Evolutionary conservation across 257 asterid species (phyloP), one percentile per base, ranked within the genome.

Genomic region (Scutellaria minor): DNA sequence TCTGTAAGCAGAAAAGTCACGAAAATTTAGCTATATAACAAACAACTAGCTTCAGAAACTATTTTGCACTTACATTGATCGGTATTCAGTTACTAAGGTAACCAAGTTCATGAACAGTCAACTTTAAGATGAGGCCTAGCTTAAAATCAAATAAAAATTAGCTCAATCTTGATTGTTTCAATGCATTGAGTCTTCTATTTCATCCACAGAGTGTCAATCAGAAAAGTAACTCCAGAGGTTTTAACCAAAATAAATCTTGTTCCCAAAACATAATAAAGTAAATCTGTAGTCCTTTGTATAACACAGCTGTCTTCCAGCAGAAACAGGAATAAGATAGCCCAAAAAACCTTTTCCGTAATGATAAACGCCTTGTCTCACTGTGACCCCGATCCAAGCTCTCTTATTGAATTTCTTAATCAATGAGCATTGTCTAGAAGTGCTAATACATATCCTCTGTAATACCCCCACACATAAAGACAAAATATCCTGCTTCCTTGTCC

Each of bases 11-110:
- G 1, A 51, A 64, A 53, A 9, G 3, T 6, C 8, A 37, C 15
- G 13, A 27, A 31, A 45, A 22, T 46, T 14, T 14, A 31, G 31
- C 63, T 46, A 61, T 60, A 46, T 40, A 18, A 65, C 35, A 40
- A 15, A 15, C 52, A 62, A 40, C 70, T 72, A 39, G 71, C 55
- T 72, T 72, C 35, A n/a, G 59, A 44, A 70, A 27, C 75, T 57
- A 56, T 44, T 55, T 6, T 22, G 22, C 48, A 35, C 22, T 57
- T 8, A 2, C 48, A 31, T 41, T 22, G 9, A 70, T 58, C 40
- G n/a, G 50, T 45, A 45, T n/a, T 14, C 44, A 44, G 48, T 51
- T 45, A 45, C 22, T 45, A 60, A 57, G 48, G n/a, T 20, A 37
- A 46, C 37, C 58, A 57, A 45, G 57, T 57, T 70, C 46, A 57